phyloP scores from a whole-genome alignment of 495 filamentous ascomycete species.

The Tuber aestivum region DNA sequence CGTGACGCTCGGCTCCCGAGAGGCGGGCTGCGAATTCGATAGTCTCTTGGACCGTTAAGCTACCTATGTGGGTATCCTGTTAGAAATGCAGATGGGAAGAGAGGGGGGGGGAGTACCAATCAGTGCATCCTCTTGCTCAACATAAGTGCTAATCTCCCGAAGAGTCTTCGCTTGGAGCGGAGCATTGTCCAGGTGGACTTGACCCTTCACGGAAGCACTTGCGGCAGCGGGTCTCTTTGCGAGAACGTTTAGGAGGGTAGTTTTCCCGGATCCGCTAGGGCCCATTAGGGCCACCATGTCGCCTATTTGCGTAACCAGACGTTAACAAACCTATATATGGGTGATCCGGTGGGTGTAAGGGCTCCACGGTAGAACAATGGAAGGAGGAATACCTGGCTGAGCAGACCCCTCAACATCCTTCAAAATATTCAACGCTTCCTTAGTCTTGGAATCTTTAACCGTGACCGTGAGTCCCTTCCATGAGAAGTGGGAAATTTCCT shows the following conservation, averaged over 20 bases:
- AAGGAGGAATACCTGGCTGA: conserved; percentile 46
- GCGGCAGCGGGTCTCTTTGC: conserved; percentile 54
- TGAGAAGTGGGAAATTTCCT: conserved; percentile 45
- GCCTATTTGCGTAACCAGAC: conserved; percentile 46
- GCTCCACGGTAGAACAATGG: background rate
- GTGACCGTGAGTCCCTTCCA: conserved; percentile 61
- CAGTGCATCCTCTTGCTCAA: conserved; percentile 80
- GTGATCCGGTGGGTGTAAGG: conserved; percentile 42
- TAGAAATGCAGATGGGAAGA: background rate
- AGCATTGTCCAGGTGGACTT: conserved; percentile 56
- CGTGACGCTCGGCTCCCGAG: conserved; percentile 1
- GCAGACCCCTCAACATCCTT: conserved; percentile 51
- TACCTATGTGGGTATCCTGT: conserved; percentile 25
- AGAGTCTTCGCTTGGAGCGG: conserved; percentile 41
- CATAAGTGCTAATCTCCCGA: conserved; percentile 58
- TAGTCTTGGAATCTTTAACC: conserved; percentile 62
- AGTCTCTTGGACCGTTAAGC: conserved; percentile 70
- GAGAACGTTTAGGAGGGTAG: conserved; percentile 68
- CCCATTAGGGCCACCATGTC: conserved; percentile 73
- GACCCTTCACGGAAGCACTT: conserved; percentile 49
- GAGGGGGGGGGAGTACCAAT: conserved; percentile 49
- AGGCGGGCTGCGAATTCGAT: conserved; percentile 59
- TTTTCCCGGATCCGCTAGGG: conserved; percentile 69
- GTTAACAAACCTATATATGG: background rate
- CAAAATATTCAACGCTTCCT: conserved; percentile 53